Evolutionary conservation across 306 rosid species (phyloP), one percentile per base, ranked within the genome.

Genomic region (Sechiopsis laciniata): DNA sequence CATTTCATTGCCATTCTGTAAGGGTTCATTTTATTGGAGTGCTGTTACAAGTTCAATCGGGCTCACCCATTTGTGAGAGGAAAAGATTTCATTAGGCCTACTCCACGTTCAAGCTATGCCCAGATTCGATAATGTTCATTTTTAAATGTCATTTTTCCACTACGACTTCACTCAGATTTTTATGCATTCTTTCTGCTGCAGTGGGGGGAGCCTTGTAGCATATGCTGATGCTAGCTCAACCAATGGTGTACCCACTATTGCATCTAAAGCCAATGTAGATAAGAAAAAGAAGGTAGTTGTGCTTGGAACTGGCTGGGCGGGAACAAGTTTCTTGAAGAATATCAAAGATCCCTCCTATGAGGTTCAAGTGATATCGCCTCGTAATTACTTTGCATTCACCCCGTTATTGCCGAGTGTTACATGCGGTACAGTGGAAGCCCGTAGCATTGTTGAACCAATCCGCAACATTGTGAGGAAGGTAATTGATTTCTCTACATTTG

Each of bases 231-330:
- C 85, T 0, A 76, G 51, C 82, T 63, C 82, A 62, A 67, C 40
- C 20, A 80, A 60, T 8, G 55, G 76, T 61, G 26, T 74, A 13
- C 71, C 72, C 9, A 50, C 50, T 56, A 65, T 63, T 22, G 81
- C 24, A 21, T n/a, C 85, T 8, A 88, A 78, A 74, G 81, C 57
- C 26, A 86, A 80, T 55, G 81, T 52, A 22, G 89, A 75, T 55
- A 65, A 72, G 6, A 82, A 79, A 69, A 91, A 81, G 82, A 94
- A 86, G 77, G 96, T 94, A 75, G 95, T 94, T 35, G 90, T 94
- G 59, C 90, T 94, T 73, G 99, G 99, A 77, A 94, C 97, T n/a
- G 99, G 99, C 20, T 94, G 99, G 99, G 99, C 95, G 19, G 91
- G 87, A 42, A 94, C 99, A 6, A 91, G 95, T 82, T 94, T 94